Evolutionary conservation across 495 filamentous ascomycete genomes (phyloP).

Genomic region (Choiromyces venosus): DNA sequence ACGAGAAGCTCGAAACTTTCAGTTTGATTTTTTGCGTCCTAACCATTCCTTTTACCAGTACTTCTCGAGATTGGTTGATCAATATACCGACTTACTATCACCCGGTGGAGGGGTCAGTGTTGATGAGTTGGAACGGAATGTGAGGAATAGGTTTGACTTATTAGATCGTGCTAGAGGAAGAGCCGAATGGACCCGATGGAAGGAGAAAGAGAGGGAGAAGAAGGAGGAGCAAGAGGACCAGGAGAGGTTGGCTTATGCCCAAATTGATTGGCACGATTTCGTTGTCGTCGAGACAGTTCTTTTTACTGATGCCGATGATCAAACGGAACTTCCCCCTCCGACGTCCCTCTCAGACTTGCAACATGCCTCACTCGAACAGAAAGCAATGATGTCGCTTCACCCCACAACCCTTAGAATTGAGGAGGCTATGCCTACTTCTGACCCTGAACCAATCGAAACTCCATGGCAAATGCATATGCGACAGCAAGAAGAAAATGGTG

Average conservation of each 20-base stretch:
- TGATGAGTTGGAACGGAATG: constrained; percentile 69
- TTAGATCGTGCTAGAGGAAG: constrained; percentile 73
- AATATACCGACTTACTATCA: constrained; percentile 79
- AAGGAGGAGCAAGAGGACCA: constrained; percentile 83
- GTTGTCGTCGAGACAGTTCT: constrained; percentile 92
- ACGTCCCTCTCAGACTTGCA: constrained; percentile 85
- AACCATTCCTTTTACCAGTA: constrained; percentile 94
- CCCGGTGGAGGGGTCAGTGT: constrained; percentile 65
- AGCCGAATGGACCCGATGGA: constrained; percentile 78
- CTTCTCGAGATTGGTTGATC: constrained; percentile 84
- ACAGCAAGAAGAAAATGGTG: constrained; percentile 41
- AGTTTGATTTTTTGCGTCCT: constrained; percentile 94
- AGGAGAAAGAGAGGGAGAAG: constrained; percentile 78
- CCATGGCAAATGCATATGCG: constrained; percentile 44
- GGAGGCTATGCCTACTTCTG: constrained; percentile 78
- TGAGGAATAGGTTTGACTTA: constrained; percentile 70
- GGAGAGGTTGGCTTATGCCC: constrained; percentile 74
- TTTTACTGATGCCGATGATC: constrained; percentile 84
- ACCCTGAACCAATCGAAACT: constrained; percentile 44
- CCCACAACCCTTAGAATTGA: constrained; percentile 76
- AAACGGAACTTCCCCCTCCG: constrained; percentile 78
- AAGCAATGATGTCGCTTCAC: constrained; percentile 77
- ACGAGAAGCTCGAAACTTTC: constrained; percentile 81
- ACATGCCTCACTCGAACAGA: constrained; percentile 89
- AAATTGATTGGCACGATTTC: constrained; percentile 98